Base-by-base conservation (phyloP, 2,329 filamentous ascomycete genomes). In the Fusarium sp. region DNA sequence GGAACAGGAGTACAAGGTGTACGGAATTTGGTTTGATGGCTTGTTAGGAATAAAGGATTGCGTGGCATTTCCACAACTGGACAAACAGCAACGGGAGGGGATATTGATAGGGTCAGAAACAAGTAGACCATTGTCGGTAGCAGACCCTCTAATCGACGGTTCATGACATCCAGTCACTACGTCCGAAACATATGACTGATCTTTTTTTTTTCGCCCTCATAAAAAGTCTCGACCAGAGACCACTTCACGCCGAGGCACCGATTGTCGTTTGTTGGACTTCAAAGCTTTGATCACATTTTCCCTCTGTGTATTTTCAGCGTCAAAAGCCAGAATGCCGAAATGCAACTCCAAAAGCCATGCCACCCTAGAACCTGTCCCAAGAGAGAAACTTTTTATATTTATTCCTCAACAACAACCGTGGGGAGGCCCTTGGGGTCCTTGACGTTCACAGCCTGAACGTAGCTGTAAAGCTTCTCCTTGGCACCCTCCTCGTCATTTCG, bases 401-500 rank as follows among this genome's bases (percentile, higher is more conserved):
- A 86, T 78, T 89, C 87, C 82, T 89, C 87, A 69, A 99, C 94
- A 75, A 96, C 86, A 75, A 91, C 88, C 73, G 95, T 99, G 79
- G 91, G 88, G 74, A 99, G 90, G 81, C 95, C 94, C 92, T 97
- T 98, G 82, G 93, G 89, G 84, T 96, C 91, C 92, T 98, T 97
- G 80, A 98, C 93, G 83, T 97, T 97, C 80, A 99, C 95, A 75
- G 95, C 95, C 89, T 99, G 94, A 74, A 99, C 95, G 85, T 97
- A 97, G 82, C 91, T 95, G 91, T 98, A 99, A 72, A 99, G 90
- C 88, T 96, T 97, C 89, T 99, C 92, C 88, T 97, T 97, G 80
- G 96, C 95, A 77, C 92, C 92, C 85, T 99, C 95, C 88, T 98
- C 95, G 82, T 99, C 95, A 85, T 99, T 99, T 89, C 95, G 92